phyloP scores from a whole-genome alignment of 768 basidiomycete genomes.

The Collybia mongolica region DNA sequence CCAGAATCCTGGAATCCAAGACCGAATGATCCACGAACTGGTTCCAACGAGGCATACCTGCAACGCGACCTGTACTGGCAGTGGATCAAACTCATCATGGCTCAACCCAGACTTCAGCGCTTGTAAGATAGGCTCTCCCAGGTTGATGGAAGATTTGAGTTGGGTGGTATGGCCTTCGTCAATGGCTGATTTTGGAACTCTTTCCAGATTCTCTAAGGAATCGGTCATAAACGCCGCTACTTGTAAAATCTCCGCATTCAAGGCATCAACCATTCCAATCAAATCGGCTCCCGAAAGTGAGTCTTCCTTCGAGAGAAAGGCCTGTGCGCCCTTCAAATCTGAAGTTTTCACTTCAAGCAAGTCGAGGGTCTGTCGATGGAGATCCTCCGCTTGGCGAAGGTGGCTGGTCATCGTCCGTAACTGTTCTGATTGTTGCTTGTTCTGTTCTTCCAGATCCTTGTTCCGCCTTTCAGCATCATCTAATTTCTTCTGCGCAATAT shows the following conservation, averaged over 20 bases:
- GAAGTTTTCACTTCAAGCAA: slow-evolving; percentile 9
- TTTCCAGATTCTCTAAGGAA: slow-evolving; percentile 10
- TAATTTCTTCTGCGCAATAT: not conserved
- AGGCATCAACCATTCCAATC: slow-evolving; percentile 27
- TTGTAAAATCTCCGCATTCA: slow-evolving; percentile 52
- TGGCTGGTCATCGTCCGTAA: slow-evolving; percentile 5
- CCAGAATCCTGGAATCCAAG: slow-evolving; percentile 12
- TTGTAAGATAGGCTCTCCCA: slow-evolving; percentile 11
- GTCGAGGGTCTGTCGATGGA: slow-evolving; percentile 6
- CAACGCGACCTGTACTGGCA: slow-evolving; percentile 16
- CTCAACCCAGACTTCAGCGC: not conserved
- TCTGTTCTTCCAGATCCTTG: not conserved
- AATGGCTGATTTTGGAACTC: not conserved
- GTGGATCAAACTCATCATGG: slow-evolving; percentile 8
- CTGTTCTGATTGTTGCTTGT: slow-evolving; percentile 2
- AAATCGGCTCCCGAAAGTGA: slow-evolving; percentile 18
- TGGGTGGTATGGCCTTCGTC: not conserved
- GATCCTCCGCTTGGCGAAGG: slow-evolving; percentile 5
- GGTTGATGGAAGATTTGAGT: not conserved
- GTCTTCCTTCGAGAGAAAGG: slow-evolving; percentile 14
- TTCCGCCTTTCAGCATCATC: not conserved
- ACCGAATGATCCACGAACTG: slow-evolving; percentile 5
- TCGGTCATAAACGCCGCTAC: slow-evolving; percentile 43
- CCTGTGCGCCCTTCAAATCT: slow-evolving; percentile 15
- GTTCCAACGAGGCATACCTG: slow-evolving; percentile 15